phyloP scores from a whole-genome alignment of 306 rosid species.

The Medicago lupulina region DNA sequence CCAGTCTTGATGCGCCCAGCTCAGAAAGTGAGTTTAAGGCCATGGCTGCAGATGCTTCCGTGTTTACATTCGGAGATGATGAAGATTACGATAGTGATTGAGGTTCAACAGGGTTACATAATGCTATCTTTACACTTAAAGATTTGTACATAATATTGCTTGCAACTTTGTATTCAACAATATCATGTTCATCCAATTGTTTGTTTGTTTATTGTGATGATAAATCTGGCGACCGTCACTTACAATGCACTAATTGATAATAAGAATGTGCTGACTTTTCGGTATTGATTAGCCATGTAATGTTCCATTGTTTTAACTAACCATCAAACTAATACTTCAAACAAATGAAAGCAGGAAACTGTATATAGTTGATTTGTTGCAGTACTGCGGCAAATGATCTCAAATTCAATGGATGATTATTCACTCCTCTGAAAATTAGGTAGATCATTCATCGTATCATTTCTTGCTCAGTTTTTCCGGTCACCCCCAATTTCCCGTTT shows the following conservation, averaged over 20 bases:
- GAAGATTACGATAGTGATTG: constrained; percentile 95
- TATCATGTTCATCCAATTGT: constrained; percentile 47
- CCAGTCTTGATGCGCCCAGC: constrained; percentile 54
- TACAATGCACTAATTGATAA: constrained; percentile 31
- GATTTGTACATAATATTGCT: constrained; percentile 70
- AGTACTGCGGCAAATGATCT: neutral
- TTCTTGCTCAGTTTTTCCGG: no score
- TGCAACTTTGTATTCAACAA: constrained; percentile 39
- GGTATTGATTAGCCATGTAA: constrained; percentile 4
- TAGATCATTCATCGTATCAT: neutral
- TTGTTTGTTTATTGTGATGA: constrained; percentile 45
- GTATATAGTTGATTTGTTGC: neutral
- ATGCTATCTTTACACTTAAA: constrained; percentile 15
- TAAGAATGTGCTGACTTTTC: constrained; percentile 21
- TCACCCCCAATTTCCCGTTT: no score
- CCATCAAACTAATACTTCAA: neutral
- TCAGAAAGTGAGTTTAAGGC: constrained; percentile 95
- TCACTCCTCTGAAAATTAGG: neutral
- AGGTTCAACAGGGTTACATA: constrained; percentile 26
- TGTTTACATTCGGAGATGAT: constrained; percentile 91
- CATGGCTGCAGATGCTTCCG: constrained; percentile 99
- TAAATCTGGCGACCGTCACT: constrained; percentile 22
- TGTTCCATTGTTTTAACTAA: constrained; percentile 12
- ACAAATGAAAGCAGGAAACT: neutral
- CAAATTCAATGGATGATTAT: neutral